Evolutionary conservation across 257 asterid species (phyloP).

Genomic region (Misopates orontium): DNA sequence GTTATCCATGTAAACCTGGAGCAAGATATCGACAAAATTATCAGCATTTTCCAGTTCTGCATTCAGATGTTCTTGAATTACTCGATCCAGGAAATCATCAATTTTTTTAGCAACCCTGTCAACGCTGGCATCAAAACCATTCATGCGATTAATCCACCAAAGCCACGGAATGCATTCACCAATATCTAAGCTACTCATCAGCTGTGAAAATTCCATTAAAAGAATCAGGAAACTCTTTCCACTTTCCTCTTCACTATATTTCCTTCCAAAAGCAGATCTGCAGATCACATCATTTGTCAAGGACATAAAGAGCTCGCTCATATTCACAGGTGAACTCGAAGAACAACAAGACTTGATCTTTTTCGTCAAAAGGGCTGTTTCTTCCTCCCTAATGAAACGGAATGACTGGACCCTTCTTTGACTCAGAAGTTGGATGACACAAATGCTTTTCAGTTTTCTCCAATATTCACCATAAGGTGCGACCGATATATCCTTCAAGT

Average conservation of each 20-base stretch:
- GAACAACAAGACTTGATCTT: constrained; percentile 19
- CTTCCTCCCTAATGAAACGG: constrained; percentile 35
- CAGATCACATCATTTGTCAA: constrained; percentile 35
- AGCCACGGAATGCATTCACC: constrained; percentile 31
- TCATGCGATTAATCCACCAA: constrained; percentile 36
- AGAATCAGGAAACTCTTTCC: constrained; percentile 20
- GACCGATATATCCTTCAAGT: constrained; percentile 30
- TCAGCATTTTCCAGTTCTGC: neutral
- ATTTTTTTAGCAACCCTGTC: constrained; percentile 24
- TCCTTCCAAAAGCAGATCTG: constrained; percentile 41
- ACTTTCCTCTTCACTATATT: constrained; percentile 24
- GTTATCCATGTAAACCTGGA: constrained; percentile 28
- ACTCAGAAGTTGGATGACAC: constrained; percentile 46
- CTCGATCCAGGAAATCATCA: constrained; percentile 36
- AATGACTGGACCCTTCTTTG: constrained; percentile 42
- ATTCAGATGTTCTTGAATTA: constrained; percentile 29
- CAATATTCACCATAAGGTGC: constrained; percentile 53
- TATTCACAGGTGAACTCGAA: constrained; percentile 12
- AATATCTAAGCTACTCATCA: constrained; percentile 33
- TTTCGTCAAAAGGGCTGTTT: constrained; percentile 32
- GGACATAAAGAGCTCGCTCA: constrained; percentile 27
- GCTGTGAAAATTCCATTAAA: constrained; percentile 24
- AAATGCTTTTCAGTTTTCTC: constrained; percentile 43
- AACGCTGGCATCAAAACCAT: constrained; percentile 36
- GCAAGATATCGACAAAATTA: constrained; percentile 44